Evolutionary conservation across 2,329 filamentous ascomycete species (phyloP).

Genomic region (Cordyceps farinosa): DNA sequence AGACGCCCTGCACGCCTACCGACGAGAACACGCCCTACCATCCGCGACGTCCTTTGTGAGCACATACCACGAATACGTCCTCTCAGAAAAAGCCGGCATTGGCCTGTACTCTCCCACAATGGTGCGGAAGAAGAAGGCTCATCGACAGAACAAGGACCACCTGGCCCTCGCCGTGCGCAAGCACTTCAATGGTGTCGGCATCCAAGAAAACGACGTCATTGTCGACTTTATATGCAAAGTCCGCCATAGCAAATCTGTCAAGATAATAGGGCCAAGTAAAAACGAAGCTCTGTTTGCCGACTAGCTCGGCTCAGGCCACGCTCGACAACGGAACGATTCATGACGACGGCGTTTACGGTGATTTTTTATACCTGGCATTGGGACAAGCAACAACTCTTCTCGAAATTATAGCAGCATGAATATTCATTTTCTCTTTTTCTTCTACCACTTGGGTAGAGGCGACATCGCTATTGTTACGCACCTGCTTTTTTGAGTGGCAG

Average conservation of each 20-base stretch:
- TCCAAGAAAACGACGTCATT: slow-evolving; percentile 79
- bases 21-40: slow-evolving; percentile 67
- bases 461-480: neutral
- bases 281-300: slow-evolving; percentile 17
- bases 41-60: slow-evolving; percentile 67
- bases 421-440: neutral
- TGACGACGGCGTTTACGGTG: slow-evolving; percentile 17
- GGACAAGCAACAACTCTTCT: neutral
- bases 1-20: slow-evolving; percentile 68
- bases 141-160: slow-evolving; percentile 68
- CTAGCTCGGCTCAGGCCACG: neutral
- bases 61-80: slow-evolving; percentile 58
- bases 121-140: slow-evolving; percentile 60
- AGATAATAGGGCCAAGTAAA: slow-evolving; percentile 27
- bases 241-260: slow-evolving; percentile 31
- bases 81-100: slow-evolving; percentile 60
- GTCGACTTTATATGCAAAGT: slow-evolving; percentile 75
- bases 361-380: slow-evolving; percentile 17
- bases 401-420: neutral
- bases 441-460: neutral
- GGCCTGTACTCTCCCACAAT: slow-evolving; percentile 73
- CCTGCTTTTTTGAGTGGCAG: neutral
- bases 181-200: slow-evolving; percentile 76
- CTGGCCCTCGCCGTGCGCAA: slow-evolving; percentile 71
- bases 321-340: slow-evolving; percentile 11